phyloP scores from a whole-genome alignment of 495 filamentous ascomycete species.

The Thermochaetoides thermophila region DNA sequence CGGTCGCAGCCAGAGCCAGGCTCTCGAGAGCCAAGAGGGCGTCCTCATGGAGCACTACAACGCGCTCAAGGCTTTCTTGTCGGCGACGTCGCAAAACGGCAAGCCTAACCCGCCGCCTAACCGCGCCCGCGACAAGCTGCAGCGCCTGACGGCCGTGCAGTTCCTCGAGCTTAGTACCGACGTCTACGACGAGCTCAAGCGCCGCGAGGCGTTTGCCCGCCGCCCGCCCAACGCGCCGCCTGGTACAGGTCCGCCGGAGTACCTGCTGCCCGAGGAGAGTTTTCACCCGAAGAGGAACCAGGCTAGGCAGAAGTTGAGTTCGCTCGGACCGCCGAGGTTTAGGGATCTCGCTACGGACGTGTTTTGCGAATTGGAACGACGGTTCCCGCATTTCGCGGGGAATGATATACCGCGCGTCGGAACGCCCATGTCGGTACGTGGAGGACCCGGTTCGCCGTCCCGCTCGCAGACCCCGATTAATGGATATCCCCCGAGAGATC shows the following conservation, averaged over 20 bases:
- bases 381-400: conserved; percentile 68
- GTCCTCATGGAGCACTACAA: conserved; percentile 65
- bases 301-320: conserved; percentile 83
- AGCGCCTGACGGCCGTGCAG: conserved; percentile 75
- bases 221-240: conserved; percentile 41
- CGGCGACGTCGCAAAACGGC: conserved; percentile 55
- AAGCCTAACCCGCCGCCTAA: conserved; percentile 60
- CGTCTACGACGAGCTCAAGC: conserved; percentile 88
- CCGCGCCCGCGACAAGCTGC: conserved; percentile 81
- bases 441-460: conserved; percentile 34
- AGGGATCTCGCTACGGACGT: conserved; percentile 89
- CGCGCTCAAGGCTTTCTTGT: conserved; percentile 63
- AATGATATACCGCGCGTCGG: conserved; percentile 50
- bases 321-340: conserved; percentile 69
- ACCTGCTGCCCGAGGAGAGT: conserved; percentile 62
- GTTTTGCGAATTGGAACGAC: conserved; percentile 80
- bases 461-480: conserved; percentile 43
- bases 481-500: conserved; percentile 29
- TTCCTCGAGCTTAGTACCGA: conserved; percentile 96
- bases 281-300: conserved; percentile 98
- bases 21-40: conserved; percentile 32
- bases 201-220: conserved; percentile 49
- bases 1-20: conserved; percentile 29
- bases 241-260: conserved; percentile 42
- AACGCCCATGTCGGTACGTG: conserved; percentile 49